Evolutionary conservation across 805 yeast species (phyloP), one percentile per base, ranked within the genome.

Genomic region (Saccharomycopsis capsularis): DNA sequence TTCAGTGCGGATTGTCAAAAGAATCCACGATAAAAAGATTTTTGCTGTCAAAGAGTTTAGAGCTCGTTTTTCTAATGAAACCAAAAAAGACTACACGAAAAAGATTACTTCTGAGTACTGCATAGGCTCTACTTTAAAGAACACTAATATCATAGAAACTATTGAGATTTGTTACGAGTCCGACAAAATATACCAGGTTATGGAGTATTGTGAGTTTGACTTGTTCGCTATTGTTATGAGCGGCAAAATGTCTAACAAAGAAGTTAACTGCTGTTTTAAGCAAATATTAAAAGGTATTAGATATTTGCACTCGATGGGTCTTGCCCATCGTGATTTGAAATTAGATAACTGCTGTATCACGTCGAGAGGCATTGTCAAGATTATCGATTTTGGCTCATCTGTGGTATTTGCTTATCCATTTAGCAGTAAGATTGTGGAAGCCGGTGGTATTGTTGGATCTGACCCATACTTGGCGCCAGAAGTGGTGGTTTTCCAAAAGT

Each of bases 21-120:
- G 95, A 56, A 65, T 76, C 3, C 65, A 75, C 1, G 96, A 89
- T 65, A 68, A 70, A 27, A 75, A 79, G 58, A 76, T 85, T 1
- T 89, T 87, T 70, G 97, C 97, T 0, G 96, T 90, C 22, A 90
- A 90, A 64, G 96, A 90, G 65, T 90, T 89, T 63, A 75, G 96
- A 55, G 77, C 86, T 16, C 79, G 82, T 60, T 81, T 82, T 55
- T 73, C 76, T 38, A 77, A 77, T 48, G 97, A 90, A 65, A 70
- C 85, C 3, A 78, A 80, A 57, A 75, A 95, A 56, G 96, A 89
- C 60, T 90, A 90, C 64, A 85, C 93, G 9, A 86, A 89, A 60
- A 90, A 89, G 62, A 88, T 91, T 59, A 88, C 96, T 1, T 88
- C 95, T 41, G 97, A 90, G 68, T 90, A 87, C 66, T 89, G 96